Conservation (phyloP, 1,284 basidiomycete genomes). For the Pseudozyma sp. region DNA sequence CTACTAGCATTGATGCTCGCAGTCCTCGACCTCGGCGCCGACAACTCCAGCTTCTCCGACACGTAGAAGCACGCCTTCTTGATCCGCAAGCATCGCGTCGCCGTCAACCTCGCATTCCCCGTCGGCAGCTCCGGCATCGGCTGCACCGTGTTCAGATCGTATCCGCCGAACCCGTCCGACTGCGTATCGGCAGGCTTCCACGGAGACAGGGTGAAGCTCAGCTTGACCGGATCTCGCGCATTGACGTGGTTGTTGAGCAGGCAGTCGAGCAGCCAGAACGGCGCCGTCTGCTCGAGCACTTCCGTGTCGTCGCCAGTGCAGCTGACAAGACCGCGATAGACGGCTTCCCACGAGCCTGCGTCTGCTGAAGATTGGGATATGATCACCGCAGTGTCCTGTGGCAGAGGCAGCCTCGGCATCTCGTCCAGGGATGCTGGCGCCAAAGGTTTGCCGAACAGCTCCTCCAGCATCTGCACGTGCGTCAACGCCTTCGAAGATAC, state of each 20-base stretch:
- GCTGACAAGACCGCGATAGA: constrained; percentile 78
- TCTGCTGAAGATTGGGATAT: constrained; percentile 84
- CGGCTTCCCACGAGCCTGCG: constrained; percentile 79
- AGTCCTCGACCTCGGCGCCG: constrained; percentile 25
- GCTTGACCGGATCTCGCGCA: constrained; percentile 41
- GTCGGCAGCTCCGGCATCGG: constrained; percentile 67
- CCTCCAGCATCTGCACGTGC: constrained; percentile 71
- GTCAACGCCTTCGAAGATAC: constrained; percentile 14
- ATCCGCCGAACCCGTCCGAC: constrained; percentile 45
- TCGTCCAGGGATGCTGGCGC: constrained; percentile 79
- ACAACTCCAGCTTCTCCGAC: constrained; percentile 84
- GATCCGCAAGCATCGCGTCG: constrained; percentile 84
- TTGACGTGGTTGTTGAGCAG: constrained; percentile 73
- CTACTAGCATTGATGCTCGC: constrained; percentile 45
- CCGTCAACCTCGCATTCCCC: constrained; percentile 85
- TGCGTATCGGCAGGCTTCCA: constrained; percentile 68
- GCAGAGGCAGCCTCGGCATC: constrained; percentile 77
- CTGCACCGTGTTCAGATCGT: constrained; percentile 15
- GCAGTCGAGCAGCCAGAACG: constrained; percentile 89
- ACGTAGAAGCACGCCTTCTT: constrained; percentile 86
- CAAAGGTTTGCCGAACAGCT: constrained; percentile 77
- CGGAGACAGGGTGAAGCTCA: constrained; percentile 86
- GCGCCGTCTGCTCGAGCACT: constrained; percentile 81
- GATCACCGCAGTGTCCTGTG: constrained; percentile 77
- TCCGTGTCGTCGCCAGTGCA: constrained; percentile 76